Conservation (phyloP, 371 early-diverging fungal species). For the Chytridium lagenaria region DNA sequence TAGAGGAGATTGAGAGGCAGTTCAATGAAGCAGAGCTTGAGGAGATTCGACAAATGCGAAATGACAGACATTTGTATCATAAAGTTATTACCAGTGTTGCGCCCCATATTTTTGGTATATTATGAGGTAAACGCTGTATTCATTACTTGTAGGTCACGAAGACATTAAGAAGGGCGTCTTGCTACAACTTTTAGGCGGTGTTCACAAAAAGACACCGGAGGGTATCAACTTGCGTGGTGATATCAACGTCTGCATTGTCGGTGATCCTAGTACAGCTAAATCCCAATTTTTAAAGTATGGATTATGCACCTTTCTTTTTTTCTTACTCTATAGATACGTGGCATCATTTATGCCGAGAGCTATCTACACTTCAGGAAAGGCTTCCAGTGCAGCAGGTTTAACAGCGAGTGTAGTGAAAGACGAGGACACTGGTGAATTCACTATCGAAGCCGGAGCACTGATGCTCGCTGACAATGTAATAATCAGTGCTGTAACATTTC, state of each 20-base stretch:
- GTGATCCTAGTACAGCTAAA: slow-evolving; percentile 99
- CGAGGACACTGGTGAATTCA: slow-evolving; percentile 99
- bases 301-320: not conserved
- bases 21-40: slow-evolving; percentile 66
- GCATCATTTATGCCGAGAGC: slow-evolving; percentile 89
- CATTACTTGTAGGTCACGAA: slow-evolving; percentile 75
- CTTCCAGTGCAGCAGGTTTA: slow-evolving; percentile 98
- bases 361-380: slow-evolving; percentile 98
- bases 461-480: slow-evolving; percentile 98
- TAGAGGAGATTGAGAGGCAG: slow-evolving; percentile 64
- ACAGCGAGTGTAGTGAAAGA: slow-evolving; percentile 99
- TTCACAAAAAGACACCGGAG: slow-evolving; percentile 92
- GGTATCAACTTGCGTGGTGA: slow-evolving; percentile 97
- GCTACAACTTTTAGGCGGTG: slow-evolving; percentile 96
- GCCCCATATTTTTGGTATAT: slow-evolving; percentile 91
- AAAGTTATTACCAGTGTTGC: slow-evolving; percentile 88
- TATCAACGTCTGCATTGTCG: slow-evolving; percentile 98
- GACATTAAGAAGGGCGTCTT: slow-evolving; percentile 98
- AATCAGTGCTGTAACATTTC: not conserved
- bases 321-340: slow-evolving; percentile 68
- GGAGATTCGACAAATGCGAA: slow-evolving; percentile 77
- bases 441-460: slow-evolving; percentile 99
- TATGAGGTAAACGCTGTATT: not conserved
- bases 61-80: slow-evolving; percentile 62
- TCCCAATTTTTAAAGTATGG: slow-evolving; percentile 94